Evolutionary conservation across 2,329 filamentous ascomycete genomes (phyloP), one percentile per base, ranked within the genome.

Genomic region (Calonectria honghensis): DNA sequence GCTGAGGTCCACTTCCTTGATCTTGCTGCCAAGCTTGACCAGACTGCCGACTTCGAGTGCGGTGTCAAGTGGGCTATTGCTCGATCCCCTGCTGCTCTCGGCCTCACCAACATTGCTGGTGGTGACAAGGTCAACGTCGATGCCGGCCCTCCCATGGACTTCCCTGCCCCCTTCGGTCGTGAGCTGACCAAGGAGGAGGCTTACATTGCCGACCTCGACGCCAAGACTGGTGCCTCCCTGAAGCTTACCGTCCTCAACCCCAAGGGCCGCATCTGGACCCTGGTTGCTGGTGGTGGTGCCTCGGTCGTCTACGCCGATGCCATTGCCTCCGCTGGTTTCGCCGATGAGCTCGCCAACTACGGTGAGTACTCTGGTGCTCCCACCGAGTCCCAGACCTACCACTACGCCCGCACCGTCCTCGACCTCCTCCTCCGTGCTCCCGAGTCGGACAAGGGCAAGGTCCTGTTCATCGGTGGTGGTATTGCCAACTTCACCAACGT

Each of bases 401-500:
- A 98, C 93, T 99, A 99, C 89, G 96, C 97, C 84, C 94, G 95
- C 84, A 99, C 97, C 37, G 95, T 99, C 78, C 91, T 99, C 77
- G 97, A 99, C 86, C 93, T 99, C 78, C 98, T 99, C 95, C 94
- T 99, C 81, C 95, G 97, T 81, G 94, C 96, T 71, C 96, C 97
- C 73, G 87, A 92, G 85, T 90, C 92, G 87, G 91, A 95, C 76
- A 94, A 98, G 84, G 97, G 97, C 90, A 99, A 98, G 92, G 95
- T 99, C 69, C 94, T 99, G 79, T 99, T 99, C 92, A 98, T 99
- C 81, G 97, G 97, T 87, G 97, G 97, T 90, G 97, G 97, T 92
- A 99, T 99, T 91, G 97, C 97, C 91, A 99, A 99, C 94, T 99
- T 99, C 91, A 99, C 97, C 91, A 99, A 98, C 89, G 97, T 99